Conservation (phyloP, 2,329 filamentous ascomycete genomes). For the Ceratocystiopsis minuta region DNA sequence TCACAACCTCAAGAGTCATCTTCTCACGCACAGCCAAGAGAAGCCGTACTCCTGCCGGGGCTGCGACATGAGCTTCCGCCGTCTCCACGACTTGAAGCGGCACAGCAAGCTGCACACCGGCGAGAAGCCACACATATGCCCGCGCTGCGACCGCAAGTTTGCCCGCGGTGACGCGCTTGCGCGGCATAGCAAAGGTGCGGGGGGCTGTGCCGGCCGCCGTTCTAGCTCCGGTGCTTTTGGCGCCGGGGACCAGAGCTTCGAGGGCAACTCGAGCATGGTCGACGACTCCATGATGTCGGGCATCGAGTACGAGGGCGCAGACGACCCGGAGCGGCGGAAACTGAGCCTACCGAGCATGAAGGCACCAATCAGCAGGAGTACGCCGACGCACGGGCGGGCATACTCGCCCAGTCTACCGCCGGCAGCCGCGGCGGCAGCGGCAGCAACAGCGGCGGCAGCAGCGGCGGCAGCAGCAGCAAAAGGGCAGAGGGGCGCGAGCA, state of each 20-base stretch:
- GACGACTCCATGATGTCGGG: constrained; percentile 39
- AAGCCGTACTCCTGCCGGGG: constrained; percentile 90
- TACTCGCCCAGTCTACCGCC: not conserved
- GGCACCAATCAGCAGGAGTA: constrained; percentile 42
- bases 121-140: constrained; percentile 85
- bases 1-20: constrained; percentile 92
- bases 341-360: constrained; percentile 58
- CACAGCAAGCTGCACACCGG: constrained; percentile 95
- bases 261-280: constrained; percentile 12
- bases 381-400: constrained; percentile 12
- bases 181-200: constrained; percentile 85
- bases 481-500: constrained; percentile 24
- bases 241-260: constrained; percentile 22
- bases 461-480: constrained; percentile 28
- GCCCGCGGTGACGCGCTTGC: constrained; percentile 88
- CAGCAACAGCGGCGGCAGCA: constrained; percentile 27
- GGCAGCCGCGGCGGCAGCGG: constrained; percentile 28
- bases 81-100: constrained; percentile 85
- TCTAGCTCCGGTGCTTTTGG: constrained; percentile 72
- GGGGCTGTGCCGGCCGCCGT: constrained; percentile 81
- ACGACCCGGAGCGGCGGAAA: constrained; percentile 42
- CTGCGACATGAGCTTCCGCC: constrained; percentile 83
- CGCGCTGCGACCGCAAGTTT: constrained; percentile 87
- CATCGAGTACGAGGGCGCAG: constrained; percentile 33
- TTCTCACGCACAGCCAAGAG: constrained; percentile 94